Percentiles rank a stretch among this genome's conserved stretches.
phyloP scores from a whole-genome alignment of 2,329 filamentous ascomycete genomes.

The Coniochaeta prunicola region DNA sequence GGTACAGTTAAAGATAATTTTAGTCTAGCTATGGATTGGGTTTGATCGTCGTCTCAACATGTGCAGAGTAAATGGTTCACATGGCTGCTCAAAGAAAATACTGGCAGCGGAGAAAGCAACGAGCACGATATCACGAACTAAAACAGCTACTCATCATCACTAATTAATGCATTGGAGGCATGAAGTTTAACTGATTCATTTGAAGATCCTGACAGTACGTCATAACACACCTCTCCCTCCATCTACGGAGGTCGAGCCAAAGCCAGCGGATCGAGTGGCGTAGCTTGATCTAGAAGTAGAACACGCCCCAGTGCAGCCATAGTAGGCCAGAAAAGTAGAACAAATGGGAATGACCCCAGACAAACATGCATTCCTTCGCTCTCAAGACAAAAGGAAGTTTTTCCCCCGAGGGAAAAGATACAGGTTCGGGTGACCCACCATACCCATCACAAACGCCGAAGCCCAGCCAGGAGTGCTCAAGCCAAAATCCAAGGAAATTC shows the following conservation, averaged over 20 bases:
- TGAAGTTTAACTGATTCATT: neutral
- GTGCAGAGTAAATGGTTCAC: no score
- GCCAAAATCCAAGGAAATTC: neutral
- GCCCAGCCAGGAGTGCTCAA: neutral
- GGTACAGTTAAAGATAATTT: no score
- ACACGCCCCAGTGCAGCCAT: neutral
- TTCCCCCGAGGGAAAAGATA: neutral
- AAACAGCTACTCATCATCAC: no score
- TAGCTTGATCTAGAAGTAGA: neutral
- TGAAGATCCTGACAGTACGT: neutral
- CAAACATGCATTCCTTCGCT: neutral
- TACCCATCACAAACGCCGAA: neutral
- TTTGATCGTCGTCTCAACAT: no score
- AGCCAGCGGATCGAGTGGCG: neutral
- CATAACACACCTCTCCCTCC: neutral
- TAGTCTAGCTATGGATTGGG: no score
- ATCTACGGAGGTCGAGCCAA: no score
- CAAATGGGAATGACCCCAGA: neutral
- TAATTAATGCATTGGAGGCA: no score
- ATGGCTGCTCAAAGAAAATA: no score
- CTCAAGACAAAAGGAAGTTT: neutral
- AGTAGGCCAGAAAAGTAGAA: neutral
- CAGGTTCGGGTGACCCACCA: neutral
- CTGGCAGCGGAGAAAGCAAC: no score
- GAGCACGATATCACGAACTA: no score